phyloP scores from a whole-genome alignment of 495 filamentous ascomycete genomes.

The Penicillium subrubescens region DNA sequence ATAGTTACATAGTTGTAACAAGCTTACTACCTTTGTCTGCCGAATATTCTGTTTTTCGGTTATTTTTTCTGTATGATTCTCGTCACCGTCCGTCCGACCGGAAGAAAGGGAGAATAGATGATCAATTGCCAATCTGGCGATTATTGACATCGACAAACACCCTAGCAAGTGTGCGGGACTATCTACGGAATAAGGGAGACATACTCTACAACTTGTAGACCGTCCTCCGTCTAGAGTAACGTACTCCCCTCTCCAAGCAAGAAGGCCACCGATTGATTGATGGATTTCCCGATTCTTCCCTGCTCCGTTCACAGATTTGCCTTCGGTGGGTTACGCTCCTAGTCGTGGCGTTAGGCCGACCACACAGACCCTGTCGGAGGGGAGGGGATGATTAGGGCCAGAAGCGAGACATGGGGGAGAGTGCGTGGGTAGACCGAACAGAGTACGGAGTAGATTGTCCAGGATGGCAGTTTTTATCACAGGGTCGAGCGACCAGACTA shows the following conservation, averaged over 20 bases:
- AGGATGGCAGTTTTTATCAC: not conserved
- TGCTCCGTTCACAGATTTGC: constrained; percentile 4
- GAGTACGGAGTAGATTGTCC: not conserved
- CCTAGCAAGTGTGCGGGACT: not conserved
- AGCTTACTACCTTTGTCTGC: not conserved
- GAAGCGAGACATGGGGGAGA: constrained; percentile 5
- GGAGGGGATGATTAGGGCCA: not conserved
- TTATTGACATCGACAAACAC: not conserved
- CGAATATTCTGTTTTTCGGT: not conserved
- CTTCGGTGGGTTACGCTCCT: constrained; percentile 8
- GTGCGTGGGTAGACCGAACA: not conserved
- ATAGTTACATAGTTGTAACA: not conserved
- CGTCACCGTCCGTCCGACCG: not conserved
- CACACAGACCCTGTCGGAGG: constrained; percentile 3
- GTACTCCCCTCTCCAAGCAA: not conserved
- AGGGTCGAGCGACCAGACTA: not conserved
- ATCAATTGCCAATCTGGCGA: not conserved
- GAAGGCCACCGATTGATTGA: not conserved
- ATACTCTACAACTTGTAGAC: not conserved
- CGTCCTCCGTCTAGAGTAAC: not conserved
- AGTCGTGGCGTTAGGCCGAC: constrained; percentile 8
- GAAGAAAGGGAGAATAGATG: not conserved
- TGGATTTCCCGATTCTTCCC: constrained; percentile 5
- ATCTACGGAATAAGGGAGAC: not conserved
- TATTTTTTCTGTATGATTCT: not conserved